phyloP scores from a whole-genome alignment of 2,329 filamentous ascomycete species.

The Penicillium italicum region DNA sequence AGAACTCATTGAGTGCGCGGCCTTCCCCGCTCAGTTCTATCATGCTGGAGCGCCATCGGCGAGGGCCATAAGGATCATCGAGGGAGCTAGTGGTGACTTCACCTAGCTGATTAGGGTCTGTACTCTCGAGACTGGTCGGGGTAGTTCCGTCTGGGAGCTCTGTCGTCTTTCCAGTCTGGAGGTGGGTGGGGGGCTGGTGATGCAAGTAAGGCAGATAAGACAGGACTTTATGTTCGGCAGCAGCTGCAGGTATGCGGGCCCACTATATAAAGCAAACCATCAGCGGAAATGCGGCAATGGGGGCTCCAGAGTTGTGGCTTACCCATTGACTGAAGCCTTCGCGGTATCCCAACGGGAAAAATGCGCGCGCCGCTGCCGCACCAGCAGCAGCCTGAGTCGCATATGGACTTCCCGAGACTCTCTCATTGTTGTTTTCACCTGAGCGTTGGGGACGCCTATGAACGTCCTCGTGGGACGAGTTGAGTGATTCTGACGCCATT shows the following conservation, averaged over 20 bases:
- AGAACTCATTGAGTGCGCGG: constrained; percentile 87
- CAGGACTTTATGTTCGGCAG: constrained; percentile 84
- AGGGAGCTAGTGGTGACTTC: constrained; percentile 48
- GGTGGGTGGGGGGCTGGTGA: constrained; percentile 62
- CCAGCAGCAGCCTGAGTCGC: constrained; percentile 31
- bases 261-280: constrained; percentile 56
- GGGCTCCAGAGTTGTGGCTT: constrained; percentile 34
- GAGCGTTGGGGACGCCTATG: constrained; percentile 22
- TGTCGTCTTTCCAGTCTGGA: constrained; percentile 53
- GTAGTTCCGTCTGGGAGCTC: constrained; percentile 25
- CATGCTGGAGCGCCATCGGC: constrained; percentile 81
- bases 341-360: constrained; percentile 85
- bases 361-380: constrained; percentile 30
- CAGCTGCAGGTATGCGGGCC: constrained; percentile 74
- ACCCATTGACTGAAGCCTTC: constrained; percentile 92
- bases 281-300: constrained; percentile 7
- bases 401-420: constrained; percentile 23
- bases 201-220: constrained; percentile 79
- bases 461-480: constrained; percentile 30
- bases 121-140: constrained; percentile 32
- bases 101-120: constrained; percentile 38
- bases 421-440: constrained; percentile 14
- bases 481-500: constrained; percentile 39
- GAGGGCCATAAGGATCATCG: constrained; percentile 76
- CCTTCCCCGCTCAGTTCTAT: constrained; percentile 81